Conservation (phyloP, 306 rosid species). For the Fragaria vesca region DNA sequence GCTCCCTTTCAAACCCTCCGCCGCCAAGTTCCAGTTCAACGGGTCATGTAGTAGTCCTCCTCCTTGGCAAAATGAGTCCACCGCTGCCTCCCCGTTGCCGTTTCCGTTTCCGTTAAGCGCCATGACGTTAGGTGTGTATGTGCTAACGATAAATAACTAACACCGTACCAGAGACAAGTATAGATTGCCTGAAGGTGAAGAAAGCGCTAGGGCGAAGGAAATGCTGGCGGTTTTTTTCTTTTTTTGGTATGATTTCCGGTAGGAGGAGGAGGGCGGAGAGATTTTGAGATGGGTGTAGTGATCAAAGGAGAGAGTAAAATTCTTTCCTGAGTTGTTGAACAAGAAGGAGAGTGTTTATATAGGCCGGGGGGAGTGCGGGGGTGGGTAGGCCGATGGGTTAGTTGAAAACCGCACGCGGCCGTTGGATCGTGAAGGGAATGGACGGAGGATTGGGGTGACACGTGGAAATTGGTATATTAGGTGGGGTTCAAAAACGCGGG, state of each 20-base stretch:
- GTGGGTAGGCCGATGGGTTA: constrained; percentile 77
- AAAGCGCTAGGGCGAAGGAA: not conserved
- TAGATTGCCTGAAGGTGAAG: no score
- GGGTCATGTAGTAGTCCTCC: constrained; percentile 26
- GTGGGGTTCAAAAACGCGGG: constrained; percentile 16
- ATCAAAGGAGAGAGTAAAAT: constrained; percentile 14
- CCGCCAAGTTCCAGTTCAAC: constrained; percentile 64
- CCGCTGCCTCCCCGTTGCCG: not conserved
- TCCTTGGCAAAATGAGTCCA: constrained; percentile 29
- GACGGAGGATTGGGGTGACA: constrained; percentile 18
- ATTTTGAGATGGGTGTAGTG: not conserved
- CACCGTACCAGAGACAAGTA: no score
- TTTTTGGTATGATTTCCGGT: not conserved
- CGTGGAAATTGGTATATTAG: constrained; percentile 24
- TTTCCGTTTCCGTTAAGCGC: not conserved
- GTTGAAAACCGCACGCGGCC: constrained; percentile 56
- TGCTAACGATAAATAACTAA: no score
- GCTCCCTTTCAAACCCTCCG: constrained; percentile 62
- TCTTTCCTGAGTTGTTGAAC: constrained; percentile 39
- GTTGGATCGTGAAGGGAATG: constrained; percentile 33
- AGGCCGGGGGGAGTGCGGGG: constrained; percentile 32
- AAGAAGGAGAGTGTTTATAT: constrained; percentile 28
- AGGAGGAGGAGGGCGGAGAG: not conserved
- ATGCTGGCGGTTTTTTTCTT: not conserved
- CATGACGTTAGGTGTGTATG: not conserved